Evolutionary conservation across 805 yeast genomes (phyloP), one percentile per base, ranked within the genome.

Genomic region (Yamadazyma insecticola): DNA sequence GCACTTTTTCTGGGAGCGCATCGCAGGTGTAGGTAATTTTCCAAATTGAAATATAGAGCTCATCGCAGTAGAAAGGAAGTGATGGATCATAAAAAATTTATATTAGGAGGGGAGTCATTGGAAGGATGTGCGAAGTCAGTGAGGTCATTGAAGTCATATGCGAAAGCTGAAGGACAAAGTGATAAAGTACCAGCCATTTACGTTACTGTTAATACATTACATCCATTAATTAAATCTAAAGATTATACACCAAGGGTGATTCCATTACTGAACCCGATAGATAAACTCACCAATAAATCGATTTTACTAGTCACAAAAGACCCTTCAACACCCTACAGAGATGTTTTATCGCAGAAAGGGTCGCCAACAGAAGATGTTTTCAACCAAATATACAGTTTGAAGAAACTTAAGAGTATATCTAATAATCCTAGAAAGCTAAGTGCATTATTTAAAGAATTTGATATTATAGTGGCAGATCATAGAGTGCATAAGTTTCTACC

Each of bases 221-320:
- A 45, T 13, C 51, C 50, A 16, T 40, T 62, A 4, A 36, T 52
- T 11, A 45, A 47, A 24, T 16, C 40, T 5, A 64, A 63, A 30
- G 70, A 63, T 39, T 58, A 61, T 40, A 63, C 60, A 4, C 71
- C 70, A 3, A 45, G 70, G 32, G 57, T 66, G 23, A 57, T 66
- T 12, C 83, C 86, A 3, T 41, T 82, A 9, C 65, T 74, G 0
- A 60, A 70, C 41, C 68, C 72, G 40, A 51, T 81, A 34, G 70
- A 68, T 31, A 66, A 63, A 34, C 50, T 74, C 2, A 67, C 68
- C 13, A 70, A 71, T 13, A 60, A 70, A 29, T 60, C 75, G 14
- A 68, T 82, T 4, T 50, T 83, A 4, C 60, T 86, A 13, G 67
- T 86, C 10, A 81, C 90, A 6, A 83, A 81, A 41, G 92, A 85